These are phyloP conservation scores for Ustilago xerochloae DNA, from an alignment of 1,284 basidiomycete species.

Conservation along the genomic window DNA sequence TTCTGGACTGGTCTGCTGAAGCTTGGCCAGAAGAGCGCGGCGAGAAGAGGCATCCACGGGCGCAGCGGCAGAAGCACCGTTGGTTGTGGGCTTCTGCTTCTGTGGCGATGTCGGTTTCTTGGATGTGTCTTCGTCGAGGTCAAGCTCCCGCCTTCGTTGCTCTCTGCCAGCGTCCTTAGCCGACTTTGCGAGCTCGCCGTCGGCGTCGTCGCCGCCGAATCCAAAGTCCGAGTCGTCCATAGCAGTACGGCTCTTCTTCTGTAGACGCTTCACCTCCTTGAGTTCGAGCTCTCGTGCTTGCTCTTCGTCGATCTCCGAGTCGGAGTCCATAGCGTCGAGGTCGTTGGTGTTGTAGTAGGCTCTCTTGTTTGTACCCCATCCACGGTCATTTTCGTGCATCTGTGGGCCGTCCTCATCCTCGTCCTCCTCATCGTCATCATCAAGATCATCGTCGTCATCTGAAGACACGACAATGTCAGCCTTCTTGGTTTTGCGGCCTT, in stretches of 20 bases:
- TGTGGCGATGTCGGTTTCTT: background rate
- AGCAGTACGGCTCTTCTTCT: constrained; percentile 78
- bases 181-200: constrained; percentile 42
- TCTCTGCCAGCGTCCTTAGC: constrained; percentile 56
- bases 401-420: constrained; percentile 70
- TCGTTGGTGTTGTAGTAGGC: constrained; percentile 66
- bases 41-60: constrained; percentile 14
- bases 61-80: background rate
- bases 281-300: constrained; percentile 77
- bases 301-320: constrained; percentile 69
- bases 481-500: constrained; percentile 25
- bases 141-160: constrained; percentile 54
- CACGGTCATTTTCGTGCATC: constrained; percentile 71
- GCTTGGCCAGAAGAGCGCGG: constrained; percentile 75
- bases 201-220: constrained; percentile 74
- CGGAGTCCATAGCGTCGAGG: constrained; percentile 61
- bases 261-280: constrained; percentile 84
- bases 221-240: constrained; percentile 87
- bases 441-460: constrained; percentile 47
- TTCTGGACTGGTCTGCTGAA: constrained; percentile 84
- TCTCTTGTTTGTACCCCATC: constrained; percentile 65
- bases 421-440: constrained; percentile 76
- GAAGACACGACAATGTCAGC: constrained; percentile 31
- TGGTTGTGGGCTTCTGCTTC: background rate
- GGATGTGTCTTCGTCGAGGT: constrained; percentile 17